Base-by-base conservation (phyloP, 1,139 yeast genomes). In the Keqinozyma sinolaborantium region DNA sequence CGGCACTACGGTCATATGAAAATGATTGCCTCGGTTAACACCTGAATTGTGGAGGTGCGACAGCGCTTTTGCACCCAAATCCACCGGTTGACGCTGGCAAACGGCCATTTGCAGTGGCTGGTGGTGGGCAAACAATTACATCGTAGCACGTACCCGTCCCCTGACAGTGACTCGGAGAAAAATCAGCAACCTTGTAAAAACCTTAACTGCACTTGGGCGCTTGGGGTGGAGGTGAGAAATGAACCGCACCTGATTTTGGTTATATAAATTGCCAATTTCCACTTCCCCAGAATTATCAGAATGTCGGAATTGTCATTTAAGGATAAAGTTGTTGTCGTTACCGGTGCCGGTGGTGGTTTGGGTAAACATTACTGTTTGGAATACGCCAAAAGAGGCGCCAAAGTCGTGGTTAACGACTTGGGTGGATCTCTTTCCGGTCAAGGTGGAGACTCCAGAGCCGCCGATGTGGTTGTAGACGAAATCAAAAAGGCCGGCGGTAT, bases 341-440 rank as follows among this genome's bases (percentile, higher is more conserved):
- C 97, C 36, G 98, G 97, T 29, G 95, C 97, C 31, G 98, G 98
- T 44, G 97, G 97, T 48, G 98, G 97, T 25, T 75, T 92, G 32
- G 98, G 98, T 25, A 83, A 74, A 53, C 80, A 80, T 33, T 92
- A 92, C 60, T 95, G 97, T 14, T 64, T 86, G 25, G 90, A 83
- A 48, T 90, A 74, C 60, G 97, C 95, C 32, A 70, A 79, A 42
- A 72, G 95, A 50, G 97, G 97, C 28, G 98, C 97, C 42, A 80
- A 78, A 53, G 83, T 82, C 29, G 96, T 92, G 30, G 97, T 92
- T 10, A 92, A 92, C 56, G 97, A 92, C 60, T 72, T 92, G 42
- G 97, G 97, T 38, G 95, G 95, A 20, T 72, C 92, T 16, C 67
- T 84, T 37, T 65, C 73, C 24, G 96, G 96, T 28, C 76, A 73